A percentile compares a stretch with the other conserved stretches of the same genome.
phyloP scores from a whole-genome alignment of 1,284 basidiomycete species.

The Boletellus sp. region DNA sequence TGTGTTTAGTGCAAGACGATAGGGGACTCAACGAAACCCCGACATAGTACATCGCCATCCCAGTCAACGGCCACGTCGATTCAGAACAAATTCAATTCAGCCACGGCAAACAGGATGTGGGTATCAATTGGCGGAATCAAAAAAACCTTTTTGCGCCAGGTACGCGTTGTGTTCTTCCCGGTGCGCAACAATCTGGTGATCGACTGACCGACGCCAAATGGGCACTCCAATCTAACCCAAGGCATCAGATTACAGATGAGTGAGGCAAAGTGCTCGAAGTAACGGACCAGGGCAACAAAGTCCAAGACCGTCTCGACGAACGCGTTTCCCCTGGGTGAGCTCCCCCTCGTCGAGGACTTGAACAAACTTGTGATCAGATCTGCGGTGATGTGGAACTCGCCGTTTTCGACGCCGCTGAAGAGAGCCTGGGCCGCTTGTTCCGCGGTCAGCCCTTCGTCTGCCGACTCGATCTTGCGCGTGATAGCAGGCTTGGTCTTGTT shows the following conservation, averaged over 20 bases:
- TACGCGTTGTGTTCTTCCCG: slow-evolving; percentile 27
- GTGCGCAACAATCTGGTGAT: slow-evolving; percentile 26
- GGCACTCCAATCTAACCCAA: slow-evolving; percentile 27
- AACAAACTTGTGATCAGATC: slow-evolving; percentile 71
- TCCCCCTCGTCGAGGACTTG: slow-evolving; percentile 64
- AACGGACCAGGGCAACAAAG: slow-evolving; percentile 24
- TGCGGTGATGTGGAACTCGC: slow-evolving; percentile 74
- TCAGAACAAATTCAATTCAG: too few relatives aligned
- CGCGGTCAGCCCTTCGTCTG: slow-evolving; percentile 64
- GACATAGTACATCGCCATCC: too few relatives aligned
- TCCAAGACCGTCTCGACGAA: slow-evolving; percentile 21
- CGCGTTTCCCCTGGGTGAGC: slow-evolving; percentile 46
- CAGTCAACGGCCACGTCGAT: too few relatives aligned
- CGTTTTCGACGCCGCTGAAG: slow-evolving; percentile 69
- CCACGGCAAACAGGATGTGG: not conserved
- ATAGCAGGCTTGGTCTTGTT: slow-evolving; percentile 80
- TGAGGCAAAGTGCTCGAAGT: not conserved
- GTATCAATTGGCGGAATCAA: slow-evolving; percentile 13
- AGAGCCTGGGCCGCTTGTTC: slow-evolving; percentile 65
- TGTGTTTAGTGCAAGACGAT: too few relatives aligned
- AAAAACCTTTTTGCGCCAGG: slow-evolving; percentile 27
- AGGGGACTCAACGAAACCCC: too few relatives aligned
- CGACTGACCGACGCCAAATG: slow-evolving; percentile 33
- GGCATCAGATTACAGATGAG: not conserved
- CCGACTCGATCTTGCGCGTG: slow-evolving; percentile 78